Conservation (phyloP, 306 rosid species). For the Pterocarpus santalinus region DNA sequence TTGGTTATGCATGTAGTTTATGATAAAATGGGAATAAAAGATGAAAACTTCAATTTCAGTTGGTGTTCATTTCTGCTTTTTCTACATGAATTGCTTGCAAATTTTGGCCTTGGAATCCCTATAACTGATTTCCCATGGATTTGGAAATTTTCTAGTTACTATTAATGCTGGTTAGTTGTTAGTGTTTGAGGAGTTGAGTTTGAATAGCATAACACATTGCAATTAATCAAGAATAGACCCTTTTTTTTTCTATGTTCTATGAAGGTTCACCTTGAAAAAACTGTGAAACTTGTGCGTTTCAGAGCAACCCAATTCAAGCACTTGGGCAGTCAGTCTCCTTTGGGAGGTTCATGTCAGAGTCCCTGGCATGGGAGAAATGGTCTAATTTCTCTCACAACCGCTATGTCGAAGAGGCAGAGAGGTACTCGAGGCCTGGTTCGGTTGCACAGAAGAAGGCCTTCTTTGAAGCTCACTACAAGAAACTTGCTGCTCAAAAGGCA, state of each 20-base stretch:
- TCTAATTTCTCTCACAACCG: constrained; percentile 84
- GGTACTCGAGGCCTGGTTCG: constrained; percentile 81
- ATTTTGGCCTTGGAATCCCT: not conserved
- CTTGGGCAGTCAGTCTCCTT: constrained; percentile 90
- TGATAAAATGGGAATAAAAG: constrained; percentile 26
- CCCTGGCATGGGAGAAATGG: constrained; percentile 95
- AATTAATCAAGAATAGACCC: constrained; percentile 10
- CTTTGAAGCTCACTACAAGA: constrained; percentile 98
- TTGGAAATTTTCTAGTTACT: constrained; percentile 2
- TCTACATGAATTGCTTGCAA: not conserved
- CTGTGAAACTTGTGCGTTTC: constrained; percentile 55
- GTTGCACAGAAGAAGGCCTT: constrained; percentile 99
- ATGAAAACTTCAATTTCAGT: not conserved
- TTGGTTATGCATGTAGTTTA: constrained; percentile 18
- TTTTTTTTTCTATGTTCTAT: constrained; percentile 26
- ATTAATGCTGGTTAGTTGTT: not conserved
- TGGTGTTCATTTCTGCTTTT: constrained; percentile 18
- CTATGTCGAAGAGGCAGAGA: constrained; percentile 95
- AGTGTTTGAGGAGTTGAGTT: constrained; percentile 1
- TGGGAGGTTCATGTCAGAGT: constrained; percentile 88
- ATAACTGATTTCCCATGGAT: not conserved
- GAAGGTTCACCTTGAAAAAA: constrained; percentile 51
- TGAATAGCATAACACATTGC: not conserved
- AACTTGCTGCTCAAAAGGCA: constrained; percentile 80
- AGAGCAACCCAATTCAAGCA: constrained; percentile 78